Conservation (phyloP, 2,329 filamentous ascomycete species). For the Fusarium sterilihyphosum region DNA sequence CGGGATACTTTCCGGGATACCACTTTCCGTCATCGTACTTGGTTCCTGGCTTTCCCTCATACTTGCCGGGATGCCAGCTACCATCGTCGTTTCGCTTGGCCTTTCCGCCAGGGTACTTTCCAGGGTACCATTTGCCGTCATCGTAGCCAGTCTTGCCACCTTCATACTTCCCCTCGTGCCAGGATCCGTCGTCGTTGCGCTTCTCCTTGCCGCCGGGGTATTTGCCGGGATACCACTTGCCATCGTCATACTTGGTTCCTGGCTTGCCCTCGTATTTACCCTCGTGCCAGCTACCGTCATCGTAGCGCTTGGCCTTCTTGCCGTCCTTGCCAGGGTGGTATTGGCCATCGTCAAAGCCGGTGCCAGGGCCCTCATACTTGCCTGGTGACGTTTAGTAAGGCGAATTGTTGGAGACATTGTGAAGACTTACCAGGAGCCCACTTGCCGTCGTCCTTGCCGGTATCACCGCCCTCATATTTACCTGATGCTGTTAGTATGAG, state of each 20-base stretch:
- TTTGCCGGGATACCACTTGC: conserved; percentile 14
- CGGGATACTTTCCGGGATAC: conserved; percentile 27
- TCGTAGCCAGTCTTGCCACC: not conserved
- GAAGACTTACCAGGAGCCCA: not conserved
- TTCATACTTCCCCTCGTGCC: not conserved
- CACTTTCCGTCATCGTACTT: conserved; percentile 20
- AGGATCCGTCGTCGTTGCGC: not conserved
- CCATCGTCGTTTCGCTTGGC: not conserved
- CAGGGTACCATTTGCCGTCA: conserved; percentile 23
- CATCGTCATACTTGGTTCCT: not conserved
- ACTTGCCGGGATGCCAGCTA: conserved; percentile 4
- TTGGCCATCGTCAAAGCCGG: conserved; percentile 5
- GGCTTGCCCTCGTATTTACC: conserved; percentile 28
- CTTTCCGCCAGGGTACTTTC: conserved; percentile 29
- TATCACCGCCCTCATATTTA: conserved; percentile 19
- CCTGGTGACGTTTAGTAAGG: not conserved
- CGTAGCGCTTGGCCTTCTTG: conserved; percentile 8
- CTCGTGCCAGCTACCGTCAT: conserved; percentile 7
- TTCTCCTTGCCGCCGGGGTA: conserved; percentile 17
- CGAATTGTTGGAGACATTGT: fast-evolving
- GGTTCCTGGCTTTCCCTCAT: conserved; percentile 3
- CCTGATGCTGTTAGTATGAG: not conserved
- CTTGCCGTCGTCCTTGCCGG: conserved; percentile 6
- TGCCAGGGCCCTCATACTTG: conserved; percentile 16
- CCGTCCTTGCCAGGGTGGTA: not conserved